Evolutionary conservation across 2,329 filamentous ascomycete genomes (phyloP).

Genomic region (Colletotrichum spinosum): DNA sequence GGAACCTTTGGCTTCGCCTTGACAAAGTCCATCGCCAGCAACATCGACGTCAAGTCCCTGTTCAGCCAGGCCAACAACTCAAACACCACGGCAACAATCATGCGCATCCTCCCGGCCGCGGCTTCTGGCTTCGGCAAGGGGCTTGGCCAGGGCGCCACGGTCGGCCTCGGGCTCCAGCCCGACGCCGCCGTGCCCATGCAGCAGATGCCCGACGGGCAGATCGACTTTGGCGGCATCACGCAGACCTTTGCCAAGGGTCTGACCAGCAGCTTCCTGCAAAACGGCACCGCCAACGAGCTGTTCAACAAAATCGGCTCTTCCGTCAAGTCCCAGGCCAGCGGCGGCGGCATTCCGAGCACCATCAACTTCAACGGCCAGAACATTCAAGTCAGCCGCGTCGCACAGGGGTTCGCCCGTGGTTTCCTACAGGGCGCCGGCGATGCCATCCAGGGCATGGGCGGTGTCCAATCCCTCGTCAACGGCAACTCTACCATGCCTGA

Average conservation of each 20-base stretch:
- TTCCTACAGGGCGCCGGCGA: constrained; percentile 49
- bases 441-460: constrained; percentile 47
- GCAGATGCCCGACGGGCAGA: constrained; percentile 39
- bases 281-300: constrained; percentile 45
- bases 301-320: constrained; percentile 29
- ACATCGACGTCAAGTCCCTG: constrained; percentile 40
- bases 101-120: constrained; percentile 40
- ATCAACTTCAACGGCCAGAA: constrained; percentile 31
- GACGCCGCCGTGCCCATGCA: constrained; percentile 38
- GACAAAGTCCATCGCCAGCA: constrained; percentile 42
- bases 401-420: constrained; percentile 49
- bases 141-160: constrained; percentile 41
- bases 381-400: constrained; percentile 44
- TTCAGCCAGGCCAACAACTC: constrained; percentile 36
- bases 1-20: constrained; percentile 45
- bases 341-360: constrained; percentile 37
- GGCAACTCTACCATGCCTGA: constrained; percentile 42
- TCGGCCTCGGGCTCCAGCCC: constrained; percentile 45
- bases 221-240: constrained; percentile 41
- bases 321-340: constrained; percentile 7
- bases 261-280: constrained; percentile 46
- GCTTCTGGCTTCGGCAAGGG: constrained; percentile 45
- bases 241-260: constrained; percentile 44
- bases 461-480: constrained; percentile 46
- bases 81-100: constrained; percentile 31